Percentiles rank a stretch among this genome's conserved stretches.
These are phyloP conservation scores for Blastocystis sp. DNA, from an alignment of 352 stramenopile genomes.

Conservation along the genomic window DNA sequence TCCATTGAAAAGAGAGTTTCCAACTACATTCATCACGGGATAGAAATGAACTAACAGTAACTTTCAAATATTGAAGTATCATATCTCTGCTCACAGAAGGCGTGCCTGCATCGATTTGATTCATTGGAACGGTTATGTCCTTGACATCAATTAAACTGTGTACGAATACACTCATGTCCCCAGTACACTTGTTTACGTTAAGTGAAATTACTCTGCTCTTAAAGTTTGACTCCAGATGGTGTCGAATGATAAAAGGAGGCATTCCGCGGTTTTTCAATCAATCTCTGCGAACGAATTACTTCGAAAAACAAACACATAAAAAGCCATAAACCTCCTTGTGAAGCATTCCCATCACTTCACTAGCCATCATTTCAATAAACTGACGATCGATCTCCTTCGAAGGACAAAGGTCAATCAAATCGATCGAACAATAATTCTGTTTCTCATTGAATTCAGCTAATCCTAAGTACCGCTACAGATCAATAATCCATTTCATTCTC, in stretches of 20 bases:
- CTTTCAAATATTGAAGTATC: neutral
- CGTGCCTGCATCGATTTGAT: neutral
- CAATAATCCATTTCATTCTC: neutral
- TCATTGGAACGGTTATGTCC: neutral
- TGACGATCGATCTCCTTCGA: neutral
- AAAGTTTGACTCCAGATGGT: too few species aligned
- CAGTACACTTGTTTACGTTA: neutral
- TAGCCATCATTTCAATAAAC: neutral
- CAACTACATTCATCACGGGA: neutral
- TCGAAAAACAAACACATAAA: slow-evolving; percentile 15
- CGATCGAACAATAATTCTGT: neutral
- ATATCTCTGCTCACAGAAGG: neutral
- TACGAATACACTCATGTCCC: slow-evolving; percentile 7
- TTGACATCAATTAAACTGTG: neutral
- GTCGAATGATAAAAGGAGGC: too few species aligned
- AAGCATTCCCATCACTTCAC: neutral
- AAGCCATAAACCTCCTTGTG: slow-evolving; percentile 41
- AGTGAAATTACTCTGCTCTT: too few species aligned
- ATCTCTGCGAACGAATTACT: too few species aligned
- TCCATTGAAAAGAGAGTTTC: slow-evolving; percentile 56
- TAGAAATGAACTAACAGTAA: neutral
- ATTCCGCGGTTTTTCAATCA: too few species aligned
- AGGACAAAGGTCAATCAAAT: slow-evolving; percentile 1
- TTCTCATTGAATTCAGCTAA: slow-evolving; percentile 33
- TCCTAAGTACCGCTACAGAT: slow-evolving; percentile 24